A percentile compares a stretch with the other conserved stretches of the same genome.
Conservation (phyloP, 352 stramenopile species). For the Phytophthora rubi region DNA sequence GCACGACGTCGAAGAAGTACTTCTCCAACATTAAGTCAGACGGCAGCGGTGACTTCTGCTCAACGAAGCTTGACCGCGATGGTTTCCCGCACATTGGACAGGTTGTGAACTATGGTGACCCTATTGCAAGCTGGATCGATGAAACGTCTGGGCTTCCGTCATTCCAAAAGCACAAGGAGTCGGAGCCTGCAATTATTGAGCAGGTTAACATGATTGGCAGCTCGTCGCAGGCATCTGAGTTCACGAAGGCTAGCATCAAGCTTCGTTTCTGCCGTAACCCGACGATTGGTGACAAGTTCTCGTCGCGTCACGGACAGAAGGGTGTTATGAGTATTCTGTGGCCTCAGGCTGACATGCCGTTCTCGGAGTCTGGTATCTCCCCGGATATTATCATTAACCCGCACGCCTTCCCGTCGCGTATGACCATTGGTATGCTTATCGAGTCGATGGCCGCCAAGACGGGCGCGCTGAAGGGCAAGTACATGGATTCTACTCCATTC, state of each 20-base stretch:
- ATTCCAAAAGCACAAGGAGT: slow-evolving; percentile 98
- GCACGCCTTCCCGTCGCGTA: slow-evolving; percentile 97
- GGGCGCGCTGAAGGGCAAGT: slow-evolving; percentile 97
- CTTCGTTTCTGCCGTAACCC: slow-evolving; percentile 99
- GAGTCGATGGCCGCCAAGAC: slow-evolving; percentile 99
- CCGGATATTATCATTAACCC: slow-evolving; percentile 99
- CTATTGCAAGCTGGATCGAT: slow-evolving; percentile 97
- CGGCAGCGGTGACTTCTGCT: slow-evolving; percentile 65
- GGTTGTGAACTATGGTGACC: slow-evolving; percentile 95
- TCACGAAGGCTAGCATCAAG: slow-evolving; percentile 95
- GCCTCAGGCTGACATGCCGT: slow-evolving; percentile 99
- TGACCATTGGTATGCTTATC: slow-evolving; percentile 97
- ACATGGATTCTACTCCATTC: slow-evolving; percentile 99
- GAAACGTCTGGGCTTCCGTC: slow-evolving; percentile 91
- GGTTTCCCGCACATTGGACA: slow-evolving; percentile 97
- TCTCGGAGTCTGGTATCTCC: slow-evolving; percentile 98
- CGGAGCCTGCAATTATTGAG: slow-evolving; percentile 97
- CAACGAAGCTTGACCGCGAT: slow-evolving; percentile 93
- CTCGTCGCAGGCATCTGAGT: slow-evolving; percentile 69
- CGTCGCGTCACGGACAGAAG: slow-evolving; percentile 99
- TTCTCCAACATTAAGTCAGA: slow-evolving; percentile 94
- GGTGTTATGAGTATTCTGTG: slow-evolving; percentile 99
- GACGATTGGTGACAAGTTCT: slow-evolving; percentile 99
- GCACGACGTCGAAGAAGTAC: slow-evolving; percentile 82
- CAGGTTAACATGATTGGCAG: slow-evolving; percentile 90